phyloP scores from a whole-genome alignment of 768 basidiomycete species.

The Leccinum subtestaceum region DNA sequence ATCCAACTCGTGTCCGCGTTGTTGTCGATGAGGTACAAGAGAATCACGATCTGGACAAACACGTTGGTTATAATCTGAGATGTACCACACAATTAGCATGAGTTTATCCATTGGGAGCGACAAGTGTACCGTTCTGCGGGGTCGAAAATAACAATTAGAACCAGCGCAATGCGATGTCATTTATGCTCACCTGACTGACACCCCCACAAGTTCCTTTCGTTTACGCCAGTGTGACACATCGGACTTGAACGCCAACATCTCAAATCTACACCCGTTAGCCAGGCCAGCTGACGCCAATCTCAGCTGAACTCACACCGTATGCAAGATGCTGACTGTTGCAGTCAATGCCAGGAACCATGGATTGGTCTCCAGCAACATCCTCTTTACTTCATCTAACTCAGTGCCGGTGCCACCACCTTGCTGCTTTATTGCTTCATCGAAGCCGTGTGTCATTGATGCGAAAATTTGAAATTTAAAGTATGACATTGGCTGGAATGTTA shows the following conservation, averaged over 20 bases:
- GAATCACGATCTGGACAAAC: conserved; percentile 85
- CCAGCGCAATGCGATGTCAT: conserved; percentile 6
- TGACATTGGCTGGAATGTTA: conserved; percentile 83
- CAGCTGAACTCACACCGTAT: conserved; percentile 65
- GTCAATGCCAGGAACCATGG: conserved; percentile 87
- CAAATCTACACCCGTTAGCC: conserved; percentile 56
- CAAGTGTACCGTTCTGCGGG: conserved; percentile 51
- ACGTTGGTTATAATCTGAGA: conserved; percentile 83
- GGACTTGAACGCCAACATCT: conserved; percentile 93
- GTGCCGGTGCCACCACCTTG: conserved; percentile 58
- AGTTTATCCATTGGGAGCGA: conserved; percentile 10
- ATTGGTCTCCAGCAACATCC: conserved; percentile 87
- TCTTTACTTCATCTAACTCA: conserved; percentile 93
- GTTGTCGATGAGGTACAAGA: conserved; percentile 93
- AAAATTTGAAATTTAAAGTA: conserved; percentile 87
- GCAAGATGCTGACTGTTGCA: conserved; percentile 79
- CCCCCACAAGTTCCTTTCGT: conserved; percentile 92
- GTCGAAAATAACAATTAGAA: conserved; percentile 19
- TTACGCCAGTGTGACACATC: conserved; percentile 96
- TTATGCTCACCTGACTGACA: conserved; percentile 75
- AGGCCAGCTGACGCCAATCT: conserved; percentile 1
- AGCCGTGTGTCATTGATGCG: conserved; percentile 79
- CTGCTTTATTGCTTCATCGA: conserved; percentile 81
- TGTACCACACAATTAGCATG: conserved; percentile 12
- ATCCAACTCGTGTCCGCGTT: conserved; percentile 96